Evolutionary conservation across 345 rosid species (phyloP).

Genomic region (Rhodamnia argentea): DNA sequence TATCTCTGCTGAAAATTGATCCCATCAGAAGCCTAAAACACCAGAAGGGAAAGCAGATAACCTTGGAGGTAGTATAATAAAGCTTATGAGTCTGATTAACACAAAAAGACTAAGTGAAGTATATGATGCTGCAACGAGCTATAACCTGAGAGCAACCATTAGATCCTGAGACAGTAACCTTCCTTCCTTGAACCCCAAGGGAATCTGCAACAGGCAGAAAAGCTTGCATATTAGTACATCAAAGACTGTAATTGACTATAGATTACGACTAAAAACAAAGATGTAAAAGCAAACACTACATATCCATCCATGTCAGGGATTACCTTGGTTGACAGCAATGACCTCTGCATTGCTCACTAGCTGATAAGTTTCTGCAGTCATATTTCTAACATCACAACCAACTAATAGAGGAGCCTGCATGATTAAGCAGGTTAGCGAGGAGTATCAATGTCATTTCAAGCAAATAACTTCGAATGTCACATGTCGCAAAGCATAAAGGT

Average conservation of each 20-base stretch:
- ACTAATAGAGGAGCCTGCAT: constrained; percentile 91
- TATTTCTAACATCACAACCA: constrained; percentile 89
- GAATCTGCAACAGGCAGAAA: constrained; percentile 41
- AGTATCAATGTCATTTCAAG: not conserved
- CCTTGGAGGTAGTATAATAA: not conserved
- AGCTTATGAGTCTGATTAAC: not conserved
- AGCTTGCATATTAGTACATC: not conserved
- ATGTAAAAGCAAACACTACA: not conserved
- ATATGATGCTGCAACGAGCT: not conserved
- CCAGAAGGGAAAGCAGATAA: not conserved
- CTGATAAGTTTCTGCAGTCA: constrained; percentile 69
- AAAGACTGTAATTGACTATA: not conserved
- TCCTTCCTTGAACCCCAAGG: constrained; percentile 98
- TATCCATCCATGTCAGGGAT: not conserved
- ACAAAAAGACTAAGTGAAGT: not conserved
- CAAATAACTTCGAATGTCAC: not conserved
- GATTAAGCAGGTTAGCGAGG: not conserved
- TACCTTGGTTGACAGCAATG: constrained; percentile 92
- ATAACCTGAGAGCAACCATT: constrained; percentile 65
- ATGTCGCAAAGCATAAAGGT: not conserved
- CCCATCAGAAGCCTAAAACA: not conserved
- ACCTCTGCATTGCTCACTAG: constrained; percentile 80
- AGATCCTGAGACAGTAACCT: constrained; percentile 43
- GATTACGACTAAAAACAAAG: not conserved
- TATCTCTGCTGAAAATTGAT: not conserved